Percentiles rank a stretch among this genome's conserved stretches.
Conservation (phyloP, 2,329 filamentous ascomycete species). For the Emydomyces testavorans region DNA sequence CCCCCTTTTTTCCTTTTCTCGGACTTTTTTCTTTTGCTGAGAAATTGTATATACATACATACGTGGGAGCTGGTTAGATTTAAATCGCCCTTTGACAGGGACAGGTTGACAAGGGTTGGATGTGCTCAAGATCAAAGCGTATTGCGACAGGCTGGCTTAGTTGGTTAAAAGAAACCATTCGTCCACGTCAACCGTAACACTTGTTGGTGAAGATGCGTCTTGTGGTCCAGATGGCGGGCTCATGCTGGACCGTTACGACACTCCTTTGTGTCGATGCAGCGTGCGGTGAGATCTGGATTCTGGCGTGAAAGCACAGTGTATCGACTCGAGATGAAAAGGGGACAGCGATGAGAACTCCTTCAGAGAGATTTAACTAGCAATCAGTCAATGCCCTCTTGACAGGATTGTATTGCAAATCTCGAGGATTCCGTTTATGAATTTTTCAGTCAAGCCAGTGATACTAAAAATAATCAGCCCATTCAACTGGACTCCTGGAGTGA, state of each 20-base stretch:
- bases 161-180: not conserved
- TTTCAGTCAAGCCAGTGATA: no score
- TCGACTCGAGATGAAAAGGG: no score
- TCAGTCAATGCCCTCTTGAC: no score
- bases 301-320: no score
- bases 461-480: conserved; percentile 1
- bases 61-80: not conserved
- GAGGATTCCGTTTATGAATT: no score
- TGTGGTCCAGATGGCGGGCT: not conserved
- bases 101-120: not conserved
- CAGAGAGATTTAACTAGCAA: no score
- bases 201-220: not conserved
- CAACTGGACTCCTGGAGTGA: not conserved
- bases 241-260: no score
- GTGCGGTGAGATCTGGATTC: no score
- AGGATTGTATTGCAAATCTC: no score
- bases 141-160: not conserved
- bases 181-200: conserved; percentile 7
- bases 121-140: not conserved
- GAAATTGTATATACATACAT: not conserved
- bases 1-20: not conserved
- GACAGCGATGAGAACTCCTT: no score
- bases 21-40: not conserved
- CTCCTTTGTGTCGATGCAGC: conserved; percentile 3
- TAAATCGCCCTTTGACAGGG: not conserved